Base-by-base conservation (phyloP, 2,329 filamentous ascomycete species). In the Colletotrichum phormii region DNA sequence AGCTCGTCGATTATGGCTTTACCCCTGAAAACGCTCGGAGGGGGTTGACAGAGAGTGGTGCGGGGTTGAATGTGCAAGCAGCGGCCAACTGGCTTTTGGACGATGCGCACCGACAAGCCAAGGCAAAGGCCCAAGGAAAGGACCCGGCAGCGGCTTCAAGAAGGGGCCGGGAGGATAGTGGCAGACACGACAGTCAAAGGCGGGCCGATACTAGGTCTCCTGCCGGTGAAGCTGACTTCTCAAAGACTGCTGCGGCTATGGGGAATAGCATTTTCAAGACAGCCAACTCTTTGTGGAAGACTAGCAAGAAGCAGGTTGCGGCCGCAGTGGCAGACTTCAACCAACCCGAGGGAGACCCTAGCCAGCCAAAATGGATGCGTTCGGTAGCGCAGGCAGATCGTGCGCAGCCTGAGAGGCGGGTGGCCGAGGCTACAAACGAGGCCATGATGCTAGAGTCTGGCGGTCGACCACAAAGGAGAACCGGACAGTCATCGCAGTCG, bases 1-100 rank as follows among this genome's bases (percentile, higher is more conserved):
- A 98, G 80, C 85, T 99, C 31, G 91, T 98, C 3, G 96, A 98
- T 76, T 98, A 98, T 90, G 97, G 97, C 0, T 99, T 99, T 77
- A 91, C 94, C 0, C 89, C 91, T 0, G 94, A 97, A 71, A 95
- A 95, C 78, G 93, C 97, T n/a, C 89, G 89, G 66, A 88, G 92
- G 74, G 97, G 95, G 5, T 83, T 99, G 53, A 91, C 91, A 12
- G 93, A 95, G 78, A 98, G 94, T 37, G 93, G 94, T 4, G 92
- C 91, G 3, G 94, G 94, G 2, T 84, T 91, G 1, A 93, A 98
- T 79, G 90, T 98, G 11, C 95, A 98, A 81, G 92, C 91, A 61
- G 96, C 96, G 2, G 94, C 97, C 7, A 92, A 95, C 53, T 97
- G 93, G 91, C 88, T 99, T 11, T 84, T 99, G 46, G 97, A 97